A percentile compares a stretch with the other conserved stretches of the same genome.
phyloP scores from a whole-genome alignment of 2,329 filamentous ascomycete genomes.

The Ceratocystis colombiana region DNA sequence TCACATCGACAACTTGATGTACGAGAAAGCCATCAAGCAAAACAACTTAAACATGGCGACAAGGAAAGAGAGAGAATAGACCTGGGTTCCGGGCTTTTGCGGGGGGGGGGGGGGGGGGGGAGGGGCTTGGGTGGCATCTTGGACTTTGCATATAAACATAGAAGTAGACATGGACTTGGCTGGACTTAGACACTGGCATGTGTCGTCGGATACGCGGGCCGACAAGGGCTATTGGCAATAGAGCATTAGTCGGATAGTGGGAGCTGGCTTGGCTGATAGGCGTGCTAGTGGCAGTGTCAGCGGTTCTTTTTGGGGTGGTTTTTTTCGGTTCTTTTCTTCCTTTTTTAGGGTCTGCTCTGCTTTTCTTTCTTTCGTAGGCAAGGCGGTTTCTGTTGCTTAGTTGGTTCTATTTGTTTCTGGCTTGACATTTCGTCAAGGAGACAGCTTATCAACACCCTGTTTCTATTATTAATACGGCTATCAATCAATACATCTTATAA shows the following conservation, averaged over 20 bases:
- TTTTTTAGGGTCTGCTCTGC: too few relatives aligned
- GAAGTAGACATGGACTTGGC: background rate
- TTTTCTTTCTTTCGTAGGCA: too few relatives aligned
- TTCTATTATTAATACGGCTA: background rate
- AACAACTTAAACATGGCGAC: background rate
- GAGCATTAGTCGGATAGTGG: too few relatives aligned
- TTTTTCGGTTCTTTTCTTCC: too few relatives aligned
- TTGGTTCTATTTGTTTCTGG: background rate
- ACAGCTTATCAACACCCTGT: background rate
- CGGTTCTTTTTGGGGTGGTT: too few relatives aligned
- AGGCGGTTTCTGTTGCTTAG: too few relatives aligned
- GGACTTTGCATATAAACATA: background rate
- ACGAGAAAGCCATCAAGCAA: background rate
- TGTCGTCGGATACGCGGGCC: background rate
- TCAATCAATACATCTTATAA: conserved; percentile 2
- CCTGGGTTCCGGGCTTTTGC: background rate
- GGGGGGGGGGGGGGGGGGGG: background rate
- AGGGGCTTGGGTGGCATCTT: background rate
- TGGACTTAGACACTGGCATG: background rate
- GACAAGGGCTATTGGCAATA: too few relatives aligned
- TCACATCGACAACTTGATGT: too few relatives aligned
- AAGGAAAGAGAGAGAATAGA: background rate
- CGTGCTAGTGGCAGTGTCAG: too few relatives aligned
- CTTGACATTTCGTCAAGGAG: background rate
- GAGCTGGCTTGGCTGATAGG: too few relatives aligned